Conservation (phyloP, 257 asterid genomes). For the Leptodermis oblonga region DNA sequence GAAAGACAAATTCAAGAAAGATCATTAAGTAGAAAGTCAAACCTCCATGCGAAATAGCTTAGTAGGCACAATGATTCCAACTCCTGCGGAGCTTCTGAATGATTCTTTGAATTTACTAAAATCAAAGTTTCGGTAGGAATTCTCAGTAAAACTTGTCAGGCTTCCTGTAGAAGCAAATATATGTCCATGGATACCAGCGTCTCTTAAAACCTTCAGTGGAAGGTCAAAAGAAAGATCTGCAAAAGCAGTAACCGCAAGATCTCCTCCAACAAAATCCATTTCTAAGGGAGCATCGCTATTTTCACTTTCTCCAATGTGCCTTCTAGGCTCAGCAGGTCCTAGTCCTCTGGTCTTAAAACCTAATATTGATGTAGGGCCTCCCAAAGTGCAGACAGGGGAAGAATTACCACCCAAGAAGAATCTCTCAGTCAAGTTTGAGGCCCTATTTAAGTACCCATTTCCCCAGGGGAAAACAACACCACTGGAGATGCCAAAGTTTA, state of each 20-base stretch:
- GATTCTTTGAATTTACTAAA: conserved; percentile 60
- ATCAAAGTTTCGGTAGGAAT: conserved; percentile 50
- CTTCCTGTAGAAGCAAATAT: conserved; percentile 87
- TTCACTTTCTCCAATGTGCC: conserved; percentile 43
- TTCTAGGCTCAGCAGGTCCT: conserved; percentile 88
- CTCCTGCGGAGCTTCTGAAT: conserved; percentile 71
- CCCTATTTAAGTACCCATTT: conserved; percentile 46
- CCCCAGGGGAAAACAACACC: conserved; percentile 90
- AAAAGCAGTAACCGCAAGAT: conserved; percentile 84
- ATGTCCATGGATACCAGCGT: conserved; percentile 92
- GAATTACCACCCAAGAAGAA: conserved; percentile 88
- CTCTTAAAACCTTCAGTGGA: conserved; percentile 70
- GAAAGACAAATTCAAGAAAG: neutral
- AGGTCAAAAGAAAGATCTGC: conserved; percentile 90
- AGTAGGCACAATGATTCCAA: conserved; percentile 81
- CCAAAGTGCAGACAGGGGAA: conserved; percentile 78
- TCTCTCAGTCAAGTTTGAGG: conserved; percentile 71
- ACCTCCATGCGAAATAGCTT: conserved; percentile 95
- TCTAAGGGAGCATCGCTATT: conserved; percentile 44
- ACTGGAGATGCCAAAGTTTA: conserved; percentile 73
- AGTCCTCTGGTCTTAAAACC: conserved; percentile 92
- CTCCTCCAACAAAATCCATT: conserved; percentile 85
- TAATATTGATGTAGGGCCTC: conserved; percentile 78
- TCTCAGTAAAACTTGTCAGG: conserved; percentile 65
- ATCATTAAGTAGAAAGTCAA: conserved; percentile 1